Evolutionary conservation across 805 yeast genomes (phyloP), one percentile per base, ranked within the genome.

Genomic region (Lachancea mirantina): DNA sequence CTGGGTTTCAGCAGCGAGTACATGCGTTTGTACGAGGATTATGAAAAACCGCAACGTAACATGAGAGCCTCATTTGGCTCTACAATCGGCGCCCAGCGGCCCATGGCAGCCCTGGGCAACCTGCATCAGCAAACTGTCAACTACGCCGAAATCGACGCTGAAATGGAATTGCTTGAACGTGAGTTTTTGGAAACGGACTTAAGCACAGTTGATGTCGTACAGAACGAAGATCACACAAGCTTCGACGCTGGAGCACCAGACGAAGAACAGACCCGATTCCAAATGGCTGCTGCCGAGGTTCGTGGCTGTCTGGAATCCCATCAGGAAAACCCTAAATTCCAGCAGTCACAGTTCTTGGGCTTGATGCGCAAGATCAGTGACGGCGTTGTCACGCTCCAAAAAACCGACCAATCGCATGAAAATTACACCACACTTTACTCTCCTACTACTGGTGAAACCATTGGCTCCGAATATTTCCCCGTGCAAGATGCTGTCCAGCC

Each of bases 291-390:
- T 5, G 30, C 46, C 8, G 45, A 36, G 11, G 50, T 55, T 5
- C 41, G 34, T 29, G 18, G 28, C 7, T 27, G 38, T 8, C 27
- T 38, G 5, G 30, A 38, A 10, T 30, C 51, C 0, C 46, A 48
- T 7, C 35, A 47, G 2, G 39, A 42, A 18, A 33, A 50, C 1
- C 21, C 45, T 7, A 50, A 53, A 29, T 40, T 55, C 2, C 36
- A 45, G 8, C 41, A 43, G 3, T 54, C 59, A 2, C 53, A 54
- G 33, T 55, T 55, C 23, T 39, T 55, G 36, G 45, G 46, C 2
- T 35, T 56, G 15, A 48, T 56, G 57, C 46, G 49, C 32, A 45
- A 41, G 13, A 42, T 56, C 6, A 49, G 57, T 22, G 56, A 47
- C 13, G 61, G 59, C 4, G 46, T 41, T 2, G 54, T 55, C n/a